Percentiles rank a stretch among this genome's conserved stretches.
Evolutionary conservation across 768 basidiomycete species (phyloP).

Genomic region (Asterophora lycoperdoides): DNA sequence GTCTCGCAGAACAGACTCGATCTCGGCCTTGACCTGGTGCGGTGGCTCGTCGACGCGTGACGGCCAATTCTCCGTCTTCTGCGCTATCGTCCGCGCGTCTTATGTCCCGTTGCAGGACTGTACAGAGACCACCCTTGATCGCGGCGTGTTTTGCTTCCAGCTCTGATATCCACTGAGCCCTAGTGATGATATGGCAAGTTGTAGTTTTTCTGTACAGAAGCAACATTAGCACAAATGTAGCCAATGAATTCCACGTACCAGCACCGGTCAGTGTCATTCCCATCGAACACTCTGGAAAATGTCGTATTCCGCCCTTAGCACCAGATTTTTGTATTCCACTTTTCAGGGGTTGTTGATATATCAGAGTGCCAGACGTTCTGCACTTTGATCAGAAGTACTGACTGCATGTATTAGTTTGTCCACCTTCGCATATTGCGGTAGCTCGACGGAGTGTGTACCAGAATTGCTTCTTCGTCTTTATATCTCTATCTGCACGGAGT

Average conservation of each 20-base stretch:
- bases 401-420: conserved; percentile 68
- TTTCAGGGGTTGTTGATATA: neutral
- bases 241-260: conserved; percentile 38
- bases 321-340: conserved; percentile 68
- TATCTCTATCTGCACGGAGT: conserved; percentile 45
- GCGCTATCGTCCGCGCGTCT: conserved; percentile 62
- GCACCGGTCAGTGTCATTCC: conserved; percentile 72
- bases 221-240: neutral
- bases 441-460: conserved; percentile 55
- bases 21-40: conserved; percentile 45
- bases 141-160: conserved; percentile 55
- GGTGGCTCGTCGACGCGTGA: conserved; percentile 37
- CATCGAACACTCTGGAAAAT: conserved; percentile 82
- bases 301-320: conserved; percentile 61
- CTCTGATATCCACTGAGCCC: conserved; percentile 60
- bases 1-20: conserved; percentile 49
- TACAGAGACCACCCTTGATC: conserved; percentile 54
- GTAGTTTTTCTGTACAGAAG: conserved; percentile 59
- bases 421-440: conserved; percentile 49
- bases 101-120: conserved; percentile 57
- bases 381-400: conserved; percentile 17
- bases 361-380: conserved; percentile 1
- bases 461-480: conserved; percentile 53
- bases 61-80: conserved; percentile 55
- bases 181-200: conserved; percentile 70